Evolutionary conservation across 1,284 basidiomycete genomes (phyloP).

Genomic region (Ustilago trichophora): DNA sequence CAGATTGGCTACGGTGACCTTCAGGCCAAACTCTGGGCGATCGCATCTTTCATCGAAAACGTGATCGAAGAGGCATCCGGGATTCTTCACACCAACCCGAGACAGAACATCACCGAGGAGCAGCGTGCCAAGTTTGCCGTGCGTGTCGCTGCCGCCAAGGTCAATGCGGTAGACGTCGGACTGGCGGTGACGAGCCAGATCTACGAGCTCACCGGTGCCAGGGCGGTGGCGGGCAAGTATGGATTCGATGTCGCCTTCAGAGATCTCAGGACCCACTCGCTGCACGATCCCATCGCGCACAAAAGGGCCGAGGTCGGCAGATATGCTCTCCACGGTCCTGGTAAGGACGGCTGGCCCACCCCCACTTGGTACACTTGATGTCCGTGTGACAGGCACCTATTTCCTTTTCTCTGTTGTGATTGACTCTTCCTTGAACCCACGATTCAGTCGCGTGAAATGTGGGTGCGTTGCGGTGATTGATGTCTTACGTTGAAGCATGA

Average conservation of each 20-base stretch:
- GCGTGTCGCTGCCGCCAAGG: conserved; percentile 63
- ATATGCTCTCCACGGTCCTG: conserved; percentile 54
- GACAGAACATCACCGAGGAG: conserved; percentile 53
- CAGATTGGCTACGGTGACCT: conserved; percentile 65
- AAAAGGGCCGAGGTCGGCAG: conserved; percentile 62
- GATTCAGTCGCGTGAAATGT: too few species aligned
- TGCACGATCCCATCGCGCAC: conserved; percentile 66
- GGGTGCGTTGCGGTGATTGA: too few species aligned
- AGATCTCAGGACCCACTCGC: conserved; percentile 59
- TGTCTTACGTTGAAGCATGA: too few species aligned
- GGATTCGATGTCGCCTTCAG: conserved; percentile 61
- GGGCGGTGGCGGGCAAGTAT: conserved; percentile 61
- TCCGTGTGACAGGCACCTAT: too few species aligned
- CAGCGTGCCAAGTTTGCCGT: conserved; percentile 65
- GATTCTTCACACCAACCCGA: conserved; percentile 49
- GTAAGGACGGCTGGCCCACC: conserved; percentile 58
- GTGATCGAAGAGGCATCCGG: conserved; percentile 40
- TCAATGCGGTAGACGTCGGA: conserved; percentile 60
- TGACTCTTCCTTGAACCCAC: too few species aligned
- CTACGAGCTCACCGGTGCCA: conserved; percentile 64
- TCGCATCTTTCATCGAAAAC: conserved; percentile 61
- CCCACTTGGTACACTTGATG: conserved; percentile 58
- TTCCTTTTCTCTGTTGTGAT: too few species aligned
- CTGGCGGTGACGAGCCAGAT: conserved; percentile 63
- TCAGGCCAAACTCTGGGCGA: conserved; percentile 63